Evolutionary conservation across 2,329 filamentous ascomycete species (phyloP), one percentile per base, ranked within the genome.

Genomic region (Penicillium paneum): DNA sequence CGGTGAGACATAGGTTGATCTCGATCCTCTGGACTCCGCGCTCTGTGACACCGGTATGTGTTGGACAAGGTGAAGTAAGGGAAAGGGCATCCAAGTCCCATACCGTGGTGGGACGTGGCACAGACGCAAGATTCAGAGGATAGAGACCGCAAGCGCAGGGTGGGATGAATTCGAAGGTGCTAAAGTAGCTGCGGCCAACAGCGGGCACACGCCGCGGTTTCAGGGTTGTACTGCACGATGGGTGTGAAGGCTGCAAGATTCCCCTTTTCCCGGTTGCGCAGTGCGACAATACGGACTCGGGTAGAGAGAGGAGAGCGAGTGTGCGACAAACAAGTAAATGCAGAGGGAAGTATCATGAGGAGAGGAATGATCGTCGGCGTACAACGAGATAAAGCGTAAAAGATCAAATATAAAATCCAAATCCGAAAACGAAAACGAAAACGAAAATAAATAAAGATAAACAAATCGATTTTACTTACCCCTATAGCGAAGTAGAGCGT

Each of bases 401-500:
- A 49, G 45, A 15, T 13, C 32, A 32, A 21, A 26, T 10, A 48
- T 10, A 41, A 41, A 32, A 51, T 28, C 1, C 7, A 19, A 26
- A 13, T 26, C 21, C 44, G 26, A 32, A 43, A 49, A 28, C 39
- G 12, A 54, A 49, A 48, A 21, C n/a, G 21, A 24, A 24, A 24
- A 24, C n/a, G 34, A 55, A 40, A 43, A 42, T 29, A 52, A 50
- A 53, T 19, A 19, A 51, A n/a, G n/a, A 43, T 31, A 54, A 57
- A 49, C 46, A 54, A 17, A 58, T 58, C 39, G 42, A 61, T 50
- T 26, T 42, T 44, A 88, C 90, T 84, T 82, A 97, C 93, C 68
- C 91, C 91, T 65, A 97, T 79, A 52, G 92, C 88, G 75, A 96
- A 97, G 74, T 93, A 96, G 26, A 97, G 81, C 11, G 94, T 97